These are phyloP conservation scores for Magnusiomyces ingens DNA, from an alignment of 1,139 yeast genomes.

Conservation along the genomic window DNA sequence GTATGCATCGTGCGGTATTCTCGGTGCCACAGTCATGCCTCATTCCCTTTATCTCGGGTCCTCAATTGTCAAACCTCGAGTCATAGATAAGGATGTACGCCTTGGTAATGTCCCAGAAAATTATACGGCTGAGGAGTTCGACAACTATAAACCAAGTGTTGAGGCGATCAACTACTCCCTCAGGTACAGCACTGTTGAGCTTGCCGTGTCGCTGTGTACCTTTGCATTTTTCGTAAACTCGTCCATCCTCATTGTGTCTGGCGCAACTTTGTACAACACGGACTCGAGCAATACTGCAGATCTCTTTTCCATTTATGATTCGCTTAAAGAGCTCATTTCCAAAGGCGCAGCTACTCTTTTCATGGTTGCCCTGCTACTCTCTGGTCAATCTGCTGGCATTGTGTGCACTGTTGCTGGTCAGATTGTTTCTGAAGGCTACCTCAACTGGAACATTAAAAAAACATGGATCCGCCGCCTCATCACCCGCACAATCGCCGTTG, in stretches of 20 bases:
- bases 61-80: constrained; percentile 85
- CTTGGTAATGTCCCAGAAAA: constrained; percentile 44
- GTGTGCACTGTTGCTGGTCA: constrained; percentile 98
- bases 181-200: constrained; percentile 67
- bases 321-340: constrained; percentile 66
- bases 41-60: constrained; percentile 89
- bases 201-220: constrained; percentile 64
- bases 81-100: constrained; percentile 70
- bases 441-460: constrained; percentile 65
- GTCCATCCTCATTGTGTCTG: constrained; percentile 79
- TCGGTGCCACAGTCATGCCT: constrained; percentile 98
- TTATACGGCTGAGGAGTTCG: constrained; percentile 27
- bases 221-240: constrained; percentile 83
- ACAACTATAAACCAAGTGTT: constrained; percentile 54
- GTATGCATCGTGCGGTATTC: constrained; percentile 78
- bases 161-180: constrained; percentile 66
- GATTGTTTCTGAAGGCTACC: constrained; percentile 91
- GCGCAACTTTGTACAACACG: constrained; percentile 65
- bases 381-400: constrained; percentile 98
- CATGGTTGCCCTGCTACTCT: constrained; percentile 83
- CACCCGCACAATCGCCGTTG: constrained; percentile 77
- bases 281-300: constrained; percentile 81
- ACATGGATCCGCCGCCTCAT: constrained; percentile 82
- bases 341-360: constrained; percentile 91
- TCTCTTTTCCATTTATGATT: constrained; percentile 71